phyloP scores from a whole-genome alignment of 768 basidiomycete species.

The Sutorius australiensis region DNA sequence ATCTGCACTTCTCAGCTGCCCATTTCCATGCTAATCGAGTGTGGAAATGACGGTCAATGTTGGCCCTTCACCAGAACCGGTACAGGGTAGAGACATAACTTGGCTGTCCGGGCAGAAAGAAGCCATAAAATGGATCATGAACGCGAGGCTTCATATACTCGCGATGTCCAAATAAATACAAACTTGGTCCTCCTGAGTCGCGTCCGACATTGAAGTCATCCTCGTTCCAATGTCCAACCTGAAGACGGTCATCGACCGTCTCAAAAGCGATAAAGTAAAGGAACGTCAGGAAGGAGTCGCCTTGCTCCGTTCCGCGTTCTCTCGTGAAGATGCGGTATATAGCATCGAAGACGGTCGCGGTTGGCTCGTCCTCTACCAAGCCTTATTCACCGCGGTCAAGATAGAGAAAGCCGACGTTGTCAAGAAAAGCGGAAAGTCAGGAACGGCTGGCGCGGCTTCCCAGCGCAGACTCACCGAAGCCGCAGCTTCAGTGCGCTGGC shows the following conservation, averaged over 20 bases:
- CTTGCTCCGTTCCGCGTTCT: slow-evolving; percentile 48
- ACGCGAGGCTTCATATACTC: slow-evolving; percentile 22
- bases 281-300: slow-evolving; percentile 64
- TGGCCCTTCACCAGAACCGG: slow-evolving; percentile 81
- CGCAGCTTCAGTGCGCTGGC: slow-evolving; percentile 65
- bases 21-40: slow-evolving; percentile 57
- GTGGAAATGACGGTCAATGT: slow-evolving; percentile 46
- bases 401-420: slow-evolving; percentile 53
- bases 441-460: slow-evolving; percentile 42
- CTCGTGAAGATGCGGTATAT: slow-evolving; percentile 43
- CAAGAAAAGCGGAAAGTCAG: slow-evolving; percentile 41
- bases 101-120: slow-evolving; percentile 78
- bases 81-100: slow-evolving; percentile 53
- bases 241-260: slow-evolving; percentile 44
- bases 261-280: slow-evolving; percentile 62
- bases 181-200: slow-evolving; percentile 19
- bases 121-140: slow-evolving; percentile 37
- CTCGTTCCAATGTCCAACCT: slow-evolving; percentile 38
- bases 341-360: slow-evolving; percentile 34
- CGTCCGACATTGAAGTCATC: slow-evolving; percentile 9
- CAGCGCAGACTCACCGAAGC: slow-evolving; percentile 62
- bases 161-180: slow-evolving; percentile 27
- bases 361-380: slow-evolving; percentile 72
- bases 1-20: slow-evolving; percentile 43
- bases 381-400: slow-evolving; percentile 62